Evolutionary conservation across 1,284 basidiomycete species (phyloP).

Genomic region (Sphagnurus paluster): DNA sequence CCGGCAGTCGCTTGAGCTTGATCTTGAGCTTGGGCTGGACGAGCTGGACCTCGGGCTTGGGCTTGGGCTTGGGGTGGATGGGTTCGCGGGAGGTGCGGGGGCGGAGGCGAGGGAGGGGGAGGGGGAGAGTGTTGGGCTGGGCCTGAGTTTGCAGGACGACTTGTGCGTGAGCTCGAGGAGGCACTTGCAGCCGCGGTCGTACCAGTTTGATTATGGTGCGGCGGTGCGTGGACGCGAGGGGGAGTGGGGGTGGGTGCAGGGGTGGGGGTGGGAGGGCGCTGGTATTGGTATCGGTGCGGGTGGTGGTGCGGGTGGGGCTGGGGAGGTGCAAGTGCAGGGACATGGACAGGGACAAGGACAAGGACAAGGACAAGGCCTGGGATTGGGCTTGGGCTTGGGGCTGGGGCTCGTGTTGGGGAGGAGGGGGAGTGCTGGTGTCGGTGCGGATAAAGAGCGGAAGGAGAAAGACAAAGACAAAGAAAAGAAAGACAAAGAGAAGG

Average conservation of each 20-base stretch:
- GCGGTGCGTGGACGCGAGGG: too few species aligned
- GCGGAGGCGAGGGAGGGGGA: neutral
- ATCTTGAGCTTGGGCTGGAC: neutral
- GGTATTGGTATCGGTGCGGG: too few species aligned
- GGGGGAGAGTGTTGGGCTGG: neutral
- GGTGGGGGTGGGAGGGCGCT: too few species aligned
- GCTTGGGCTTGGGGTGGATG: neutral
- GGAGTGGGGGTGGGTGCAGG: too few species aligned
- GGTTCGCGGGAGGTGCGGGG: neutral
- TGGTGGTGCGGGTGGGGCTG: too few species aligned
- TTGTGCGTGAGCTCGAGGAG: too few species aligned
- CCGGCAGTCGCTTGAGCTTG: conserved; percentile 9
- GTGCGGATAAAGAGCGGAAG: neutral
- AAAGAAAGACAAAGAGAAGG: neutral
- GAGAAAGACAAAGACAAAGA: neutral
- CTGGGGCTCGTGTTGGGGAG: too few species aligned
- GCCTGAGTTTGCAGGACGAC: too few species aligned
- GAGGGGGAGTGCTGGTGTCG: neutral
- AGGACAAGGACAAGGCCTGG: too few species aligned
- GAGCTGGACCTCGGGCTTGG: neutral
- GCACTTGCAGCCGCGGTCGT: conserved; percentile 23
- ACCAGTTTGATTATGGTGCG: conserved; percentile 22
- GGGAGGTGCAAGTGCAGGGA: too few species aligned
- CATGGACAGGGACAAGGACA: too few species aligned
- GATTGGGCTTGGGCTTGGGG: too few species aligned